These are phyloP conservation scores for Sporothrix sp. DNA, from an alignment of 2,329 filamentous ascomycete species.

Conservation along the genomic window DNA sequence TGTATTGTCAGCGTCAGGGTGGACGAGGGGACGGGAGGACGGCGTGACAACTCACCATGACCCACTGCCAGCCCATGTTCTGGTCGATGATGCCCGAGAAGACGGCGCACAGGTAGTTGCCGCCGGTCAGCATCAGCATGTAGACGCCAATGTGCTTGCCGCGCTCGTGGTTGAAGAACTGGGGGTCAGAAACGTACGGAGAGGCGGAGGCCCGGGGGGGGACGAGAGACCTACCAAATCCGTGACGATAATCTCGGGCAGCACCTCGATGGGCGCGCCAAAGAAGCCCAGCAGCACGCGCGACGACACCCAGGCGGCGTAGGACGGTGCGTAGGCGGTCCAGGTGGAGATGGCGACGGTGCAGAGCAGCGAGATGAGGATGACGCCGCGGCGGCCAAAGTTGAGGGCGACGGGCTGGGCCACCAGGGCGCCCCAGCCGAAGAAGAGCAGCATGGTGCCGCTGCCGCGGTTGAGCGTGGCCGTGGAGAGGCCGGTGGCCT, in stretches of 20 bases:
- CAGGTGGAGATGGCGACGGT: conserved; percentile 27
- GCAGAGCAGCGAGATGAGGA: conserved; percentile 21
- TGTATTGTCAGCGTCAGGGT: too few species aligned
- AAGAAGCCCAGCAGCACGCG: conserved; percentile 36
- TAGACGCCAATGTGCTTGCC: conserved; percentile 35
- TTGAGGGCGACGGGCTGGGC: conserved; percentile 40
- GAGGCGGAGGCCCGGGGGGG: too few species aligned
- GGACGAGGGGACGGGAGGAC: too few species aligned
- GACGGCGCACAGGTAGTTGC: conserved; percentile 37
- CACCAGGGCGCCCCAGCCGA: conserved; percentile 36
- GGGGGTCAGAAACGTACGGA: too few species aligned
- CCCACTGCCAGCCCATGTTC: conserved; percentile 40
- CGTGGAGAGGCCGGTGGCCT: conserved; percentile 37
- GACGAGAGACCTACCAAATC: too few species aligned
- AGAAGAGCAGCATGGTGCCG: conserved; percentile 35
- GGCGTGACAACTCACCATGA: conserved; percentile 41
- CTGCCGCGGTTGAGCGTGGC: conserved; percentile 33
- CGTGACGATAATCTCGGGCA: conserved; percentile 31
- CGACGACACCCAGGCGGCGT: conserved; percentile 34
- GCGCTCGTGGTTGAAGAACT: conserved; percentile 22
- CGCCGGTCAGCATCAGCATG: conserved; percentile 33
- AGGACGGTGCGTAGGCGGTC: conserved; percentile 30
- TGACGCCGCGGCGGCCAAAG: conserved; percentile 28
- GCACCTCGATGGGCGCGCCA: conserved; percentile 35
- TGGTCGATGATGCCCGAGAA: conserved; percentile 41